Evolutionary conservation across 352 stramenopile genomes (phyloP).

Genomic region (Pythium dissotocum): DNA sequence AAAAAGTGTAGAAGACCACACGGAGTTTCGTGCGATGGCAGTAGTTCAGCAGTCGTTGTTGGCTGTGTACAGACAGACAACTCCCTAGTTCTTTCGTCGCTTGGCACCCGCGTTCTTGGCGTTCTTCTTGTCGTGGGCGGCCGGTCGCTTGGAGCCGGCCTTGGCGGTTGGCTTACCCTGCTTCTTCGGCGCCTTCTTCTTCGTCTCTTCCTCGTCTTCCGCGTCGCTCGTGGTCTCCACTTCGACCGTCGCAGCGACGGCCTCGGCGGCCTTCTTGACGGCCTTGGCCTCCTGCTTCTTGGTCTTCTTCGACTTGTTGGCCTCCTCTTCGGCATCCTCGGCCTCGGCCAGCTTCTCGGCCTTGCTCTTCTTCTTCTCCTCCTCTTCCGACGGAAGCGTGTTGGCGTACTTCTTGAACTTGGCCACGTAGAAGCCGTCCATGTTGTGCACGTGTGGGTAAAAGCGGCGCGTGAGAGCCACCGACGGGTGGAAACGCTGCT

Average conservation of each 20-base stretch:
- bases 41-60: not conserved
- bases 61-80: not conserved
- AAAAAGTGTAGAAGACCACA: slow-evolving; percentile 10
- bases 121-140: slow-evolving; percentile 32
- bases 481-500: slow-evolving; percentile 98
- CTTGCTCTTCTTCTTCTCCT: slow-evolving; percentile 77
- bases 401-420: slow-evolving; percentile 99
- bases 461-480: slow-evolving; percentile 96
- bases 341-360: slow-evolving; percentile 53
- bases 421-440: slow-evolving; percentile 99
- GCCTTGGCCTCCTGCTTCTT: slow-evolving; percentile 79
- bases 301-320: slow-evolving; percentile 76
- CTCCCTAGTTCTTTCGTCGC: slow-evolving; percentile 35
- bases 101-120: slow-evolving; percentile 20
- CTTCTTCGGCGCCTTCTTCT: slow-evolving; percentile 53
- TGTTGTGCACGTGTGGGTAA: slow-evolving; percentile 99
- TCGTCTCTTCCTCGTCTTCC: slow-evolving; percentile 43
- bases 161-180: slow-evolving; percentile 32
- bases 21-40: not conserved
- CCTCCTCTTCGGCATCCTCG: slow-evolving; percentile 73
- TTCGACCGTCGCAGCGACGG: slow-evolving; percentile 68
- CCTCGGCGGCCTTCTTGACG: slow-evolving; percentile 66
- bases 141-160: slow-evolving; percentile 29
- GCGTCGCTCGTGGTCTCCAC: slow-evolving; percentile 53
- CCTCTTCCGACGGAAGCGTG: slow-evolving; percentile 72